phyloP scores from a whole-genome alignment of 140 eudicot species.

The Senecio squalidus region DNA sequence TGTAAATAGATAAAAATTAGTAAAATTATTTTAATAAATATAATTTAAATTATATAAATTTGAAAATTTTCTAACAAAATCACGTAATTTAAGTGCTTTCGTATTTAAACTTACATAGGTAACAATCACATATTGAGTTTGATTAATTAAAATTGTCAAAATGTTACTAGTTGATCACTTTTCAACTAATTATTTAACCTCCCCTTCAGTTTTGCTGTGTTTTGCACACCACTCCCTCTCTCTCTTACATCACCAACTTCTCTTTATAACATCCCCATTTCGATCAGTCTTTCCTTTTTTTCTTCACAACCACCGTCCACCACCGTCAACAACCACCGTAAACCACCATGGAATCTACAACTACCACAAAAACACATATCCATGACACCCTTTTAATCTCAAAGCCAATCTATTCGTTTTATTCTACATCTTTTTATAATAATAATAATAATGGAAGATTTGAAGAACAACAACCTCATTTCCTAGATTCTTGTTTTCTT shows the following conservation, averaged over 20 bases:
- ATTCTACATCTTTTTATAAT: constrained; percentile 17
- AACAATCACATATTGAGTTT: too few species aligned
- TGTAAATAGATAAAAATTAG: too few species aligned
- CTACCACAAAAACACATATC: neutral
- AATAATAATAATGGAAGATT: constrained; percentile 34
- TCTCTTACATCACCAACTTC: constrained; percentile 42
- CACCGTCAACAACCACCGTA: neutral
- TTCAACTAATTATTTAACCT: too few species aligned
- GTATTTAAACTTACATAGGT: too few species aligned
- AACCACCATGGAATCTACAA: constrained; percentile 36
- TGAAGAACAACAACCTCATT: constrained; percentile 53
- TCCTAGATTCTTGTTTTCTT: constrained; percentile 59
- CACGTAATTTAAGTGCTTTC: too few species aligned
- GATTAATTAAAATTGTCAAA: too few species aligned
- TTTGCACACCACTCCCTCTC: constrained; percentile 31
- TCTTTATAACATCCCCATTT: constrained; percentile 46
- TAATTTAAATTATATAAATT: too few species aligned
- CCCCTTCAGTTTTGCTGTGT: constrained; percentile 32
- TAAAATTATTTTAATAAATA: too few species aligned
- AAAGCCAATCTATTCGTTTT: constrained; percentile 6
- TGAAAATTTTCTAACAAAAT: too few species aligned
- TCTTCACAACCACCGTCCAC: constrained; percentile 8
- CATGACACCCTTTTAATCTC: constrained; percentile 11
- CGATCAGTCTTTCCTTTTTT: constrained; percentile 1
- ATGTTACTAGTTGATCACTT: too few species aligned